Evolutionary conservation across 352 stramenopile species (phyloP).

Genomic region (Ophiocytium majus): DNA sequence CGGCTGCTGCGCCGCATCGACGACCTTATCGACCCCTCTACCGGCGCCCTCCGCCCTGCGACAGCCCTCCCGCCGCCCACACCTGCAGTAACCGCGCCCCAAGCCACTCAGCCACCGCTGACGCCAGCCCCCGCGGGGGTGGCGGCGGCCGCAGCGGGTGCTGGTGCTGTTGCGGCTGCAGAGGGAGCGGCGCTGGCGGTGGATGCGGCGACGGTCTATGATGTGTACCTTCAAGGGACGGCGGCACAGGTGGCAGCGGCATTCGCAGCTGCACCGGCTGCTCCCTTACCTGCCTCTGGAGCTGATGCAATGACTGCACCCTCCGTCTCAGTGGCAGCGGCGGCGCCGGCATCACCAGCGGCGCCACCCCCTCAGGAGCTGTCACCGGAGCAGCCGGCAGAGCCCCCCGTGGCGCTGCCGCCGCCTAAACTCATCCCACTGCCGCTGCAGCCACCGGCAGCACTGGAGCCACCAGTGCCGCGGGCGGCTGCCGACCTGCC

Average conservation of each 20-base stretch:
- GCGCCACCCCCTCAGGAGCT: not conserved
- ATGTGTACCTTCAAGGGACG: not conserved
- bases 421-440: not conserved
- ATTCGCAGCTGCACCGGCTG: not conserved
- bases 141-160: not conserved
- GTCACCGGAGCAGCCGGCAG: not conserved
- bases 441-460: not conserved
- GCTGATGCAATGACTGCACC: too few relatives aligned
- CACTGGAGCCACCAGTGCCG: not conserved
- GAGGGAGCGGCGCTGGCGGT: not conserved
- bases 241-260: not conserved
- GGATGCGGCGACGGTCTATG: not conserved
- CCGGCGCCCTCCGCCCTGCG: not conserved
- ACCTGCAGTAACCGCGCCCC: not conserved
- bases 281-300: too few relatives aligned
- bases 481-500: not conserved
- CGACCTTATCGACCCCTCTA: not conserved
- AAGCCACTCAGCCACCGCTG: not conserved
- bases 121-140: not conserved
- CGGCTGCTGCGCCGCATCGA: slow-evolving; percentile 63
- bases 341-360: not conserved
- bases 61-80: not conserved
- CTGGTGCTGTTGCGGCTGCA: not conserved
- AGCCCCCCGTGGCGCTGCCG: not conserved
- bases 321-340: too few relatives aligned